Evolutionary conservation across 768 basidiomycete species (phyloP).

Genomic region (Kwoniella europaea): DNA sequence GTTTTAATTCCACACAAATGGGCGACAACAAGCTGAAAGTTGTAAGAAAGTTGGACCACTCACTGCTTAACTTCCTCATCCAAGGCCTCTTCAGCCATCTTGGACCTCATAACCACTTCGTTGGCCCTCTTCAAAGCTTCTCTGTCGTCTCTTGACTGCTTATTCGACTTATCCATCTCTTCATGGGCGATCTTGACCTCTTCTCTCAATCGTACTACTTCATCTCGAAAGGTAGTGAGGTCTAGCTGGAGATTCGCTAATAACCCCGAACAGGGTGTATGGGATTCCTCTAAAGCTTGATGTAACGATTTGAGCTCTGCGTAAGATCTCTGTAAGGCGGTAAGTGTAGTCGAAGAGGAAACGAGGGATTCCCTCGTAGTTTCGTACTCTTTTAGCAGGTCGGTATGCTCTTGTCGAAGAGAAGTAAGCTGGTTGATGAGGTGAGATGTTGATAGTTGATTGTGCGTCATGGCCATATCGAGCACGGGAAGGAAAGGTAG

Average conservation of each 20-base stretch:
- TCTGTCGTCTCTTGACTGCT: slow-evolving; percentile 27
- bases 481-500: not conserved
- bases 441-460: slow-evolving; percentile 15
- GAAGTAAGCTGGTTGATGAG: slow-evolving; percentile 2
- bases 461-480: slow-evolving; percentile 21
- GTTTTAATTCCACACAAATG: not conserved
- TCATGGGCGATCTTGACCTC: slow-evolving; percentile 1
- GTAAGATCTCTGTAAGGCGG: slow-evolving; percentile 23
- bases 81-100: slow-evolving; percentile 72
- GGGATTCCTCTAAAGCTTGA: slow-evolving; percentile 11
- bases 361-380: slow-evolving; percentile 1
- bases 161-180: slow-evolving; percentile 25
- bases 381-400: slow-evolving; percentile 1
- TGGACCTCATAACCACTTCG: slow-evolving; percentile 44
- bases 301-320: slow-evolving; percentile 17
- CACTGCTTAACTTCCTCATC: slow-evolving; percentile 73
- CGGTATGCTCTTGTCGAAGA: not conserved
- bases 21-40: too few species aligned
- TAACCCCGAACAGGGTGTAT: slow-evolving; percentile 23
- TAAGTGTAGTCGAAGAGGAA: slow-evolving; percentile 5
- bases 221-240: not conserved
- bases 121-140: slow-evolving; percentile 42
- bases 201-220: not conserved
- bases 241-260: not conserved
- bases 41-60: slow-evolving; percentile 46